Base-by-base conservation (phyloP, 1,139 yeast species). In the Kodamaea arcana region DNA sequence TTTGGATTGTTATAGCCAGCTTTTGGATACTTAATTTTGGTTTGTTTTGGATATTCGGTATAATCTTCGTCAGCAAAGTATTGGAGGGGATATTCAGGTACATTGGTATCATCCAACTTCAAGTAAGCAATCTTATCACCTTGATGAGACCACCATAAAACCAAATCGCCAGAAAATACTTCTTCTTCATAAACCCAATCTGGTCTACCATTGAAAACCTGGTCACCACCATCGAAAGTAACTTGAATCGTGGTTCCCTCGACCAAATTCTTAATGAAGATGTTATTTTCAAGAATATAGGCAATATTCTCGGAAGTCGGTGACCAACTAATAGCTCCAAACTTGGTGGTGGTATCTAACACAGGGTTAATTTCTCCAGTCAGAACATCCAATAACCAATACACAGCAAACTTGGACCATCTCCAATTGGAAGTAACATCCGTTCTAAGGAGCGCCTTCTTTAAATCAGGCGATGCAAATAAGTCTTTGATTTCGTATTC, bases 151-250 rank as follows among this genome's bases (percentile, higher is more conserved):
- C 81, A 76, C 80, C 80, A 76, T 41, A 76, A 50, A 2, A 72
- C 75, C 15, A 65, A 58, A 42, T 75, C 80, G 27, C 65, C 50
- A 15, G 63, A 69, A 40, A 65, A 72, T 3, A 76, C 80, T 45
- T 76, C 82, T 46, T 76, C 82, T 50, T 76, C 82, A 44, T 76
- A 76, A 8, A 76, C 80, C 82, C 82, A 76, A 47, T 76, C 81
- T 1, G 81, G 79, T 37, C 69, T 69, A 15, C 81, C 82, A 43
- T 76, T 65, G 48, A 75, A 74, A 3, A 75, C 57, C 33, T 73
- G 64, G 3, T 53, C 60, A 18, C 70, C 60, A 2, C 81, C 82
- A 46, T 76, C 82, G 35, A 37, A 45, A 1, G 81, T 75, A 4
- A 75, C 57, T 39, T 65, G 70, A 1, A 50, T 47, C n/a, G 53